phyloP scores from a whole-genome alignment of 805 yeast species.

The Zygotorulaspora sp. region DNA sequence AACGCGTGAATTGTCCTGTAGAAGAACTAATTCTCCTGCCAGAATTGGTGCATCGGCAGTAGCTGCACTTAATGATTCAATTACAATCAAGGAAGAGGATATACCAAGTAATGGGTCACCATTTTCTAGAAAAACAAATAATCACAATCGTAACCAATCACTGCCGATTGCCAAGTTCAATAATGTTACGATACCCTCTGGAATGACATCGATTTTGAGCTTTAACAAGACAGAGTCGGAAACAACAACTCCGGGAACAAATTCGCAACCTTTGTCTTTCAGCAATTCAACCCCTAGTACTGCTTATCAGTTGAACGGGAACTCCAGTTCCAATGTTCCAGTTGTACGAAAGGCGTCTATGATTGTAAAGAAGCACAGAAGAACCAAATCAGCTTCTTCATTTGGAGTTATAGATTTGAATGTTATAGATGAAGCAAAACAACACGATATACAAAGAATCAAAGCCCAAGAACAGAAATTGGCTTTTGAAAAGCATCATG shows the following conservation, averaged over 20 bases:
- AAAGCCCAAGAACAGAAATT: slow-evolving; percentile 6
- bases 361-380: slow-evolving; percentile 24
- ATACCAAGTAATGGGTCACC: slow-evolving; percentile 1
- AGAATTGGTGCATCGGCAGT: slow-evolving; percentile 71
- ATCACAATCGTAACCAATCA: slow-evolving; percentile 24
- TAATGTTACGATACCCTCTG: slow-evolving; percentile 12
- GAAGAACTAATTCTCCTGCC: slow-evolving; percentile 59
- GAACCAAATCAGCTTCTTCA: slow-evolving; percentile 27
- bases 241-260: not conserved
- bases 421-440: slow-evolving; percentile 20
- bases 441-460: slow-evolving; percentile 7
- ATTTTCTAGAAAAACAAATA: not conserved
- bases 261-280: not conserved
- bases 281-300: not conserved
- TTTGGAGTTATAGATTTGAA: slow-evolving; percentile 33
- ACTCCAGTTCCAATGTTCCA: not conserved
- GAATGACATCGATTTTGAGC: slow-evolving; percentile 24
- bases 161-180: slow-evolving; percentile 17
- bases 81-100: slow-evolving; percentile 28
- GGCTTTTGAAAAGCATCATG: slow-evolving; percentile 14
- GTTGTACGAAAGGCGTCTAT: slow-evolving; percentile 9
- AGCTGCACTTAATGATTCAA: slow-evolving; percentile 40
- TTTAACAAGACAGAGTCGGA: slow-evolving; percentile 12
- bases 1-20: slow-evolving; percentile 10
- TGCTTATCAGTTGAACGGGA: not conserved